Evolutionary conservation across 192 early-diverging fungal genomes (phyloP).

Genomic region (Linnemannia elongata): DNA sequence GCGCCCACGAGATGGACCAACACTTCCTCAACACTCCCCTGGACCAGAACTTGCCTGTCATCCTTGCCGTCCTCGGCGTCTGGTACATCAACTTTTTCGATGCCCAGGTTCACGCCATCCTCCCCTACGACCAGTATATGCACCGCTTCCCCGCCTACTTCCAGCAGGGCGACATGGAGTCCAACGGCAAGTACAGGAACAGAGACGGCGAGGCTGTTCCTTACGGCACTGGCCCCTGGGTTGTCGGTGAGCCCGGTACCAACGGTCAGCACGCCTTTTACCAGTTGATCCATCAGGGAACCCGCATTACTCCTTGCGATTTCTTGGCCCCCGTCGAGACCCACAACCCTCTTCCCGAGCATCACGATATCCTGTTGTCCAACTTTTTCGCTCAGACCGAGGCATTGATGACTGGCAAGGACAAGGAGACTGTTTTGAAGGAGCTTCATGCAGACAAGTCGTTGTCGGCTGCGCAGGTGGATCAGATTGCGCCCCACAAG

Average conservation of each 20-base stretch:
- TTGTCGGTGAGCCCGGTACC: conserved; percentile 99
- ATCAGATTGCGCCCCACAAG: conserved; percentile 91
- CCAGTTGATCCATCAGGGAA: conserved; percentile 99
- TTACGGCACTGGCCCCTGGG: conserved; percentile 95
- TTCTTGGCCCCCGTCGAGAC: conserved; percentile 96
- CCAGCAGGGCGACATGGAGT: conserved; percentile 99
- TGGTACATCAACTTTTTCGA: conserved; percentile 99
- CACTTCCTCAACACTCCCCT: conserved; percentile 94
- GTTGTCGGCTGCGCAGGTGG: conserved; percentile 61
- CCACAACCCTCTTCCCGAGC: conserved; percentile 91
- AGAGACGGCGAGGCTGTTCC: conserved; percentile 84
- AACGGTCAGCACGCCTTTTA: conserved; percentile 99
- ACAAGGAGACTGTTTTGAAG: conserved; percentile 79
- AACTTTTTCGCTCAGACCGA: conserved; percentile 99
- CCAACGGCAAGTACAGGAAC: conserved; percentile 96
- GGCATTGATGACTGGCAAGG: conserved; percentile 96
- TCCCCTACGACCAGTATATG: conserved; percentile 99
- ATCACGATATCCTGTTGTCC: conserved; percentile 97
- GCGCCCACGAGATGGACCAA: conserved; percentile 96
- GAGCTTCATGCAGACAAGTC: conserved; percentile 82
- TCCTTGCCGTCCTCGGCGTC: conserved; percentile 90
- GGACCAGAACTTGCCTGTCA: conserved; percentile 93
- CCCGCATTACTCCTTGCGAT: conserved; percentile 95
- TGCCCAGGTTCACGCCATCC: conserved; percentile 92
- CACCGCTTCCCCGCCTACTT: conserved; percentile 99